Percentiles rank a stretch among this genome's conserved stretches.
phyloP scores from a whole-genome alignment of 1,284 basidiomycete genomes.

The Kalmanozyma brasiliensis region DNA sequence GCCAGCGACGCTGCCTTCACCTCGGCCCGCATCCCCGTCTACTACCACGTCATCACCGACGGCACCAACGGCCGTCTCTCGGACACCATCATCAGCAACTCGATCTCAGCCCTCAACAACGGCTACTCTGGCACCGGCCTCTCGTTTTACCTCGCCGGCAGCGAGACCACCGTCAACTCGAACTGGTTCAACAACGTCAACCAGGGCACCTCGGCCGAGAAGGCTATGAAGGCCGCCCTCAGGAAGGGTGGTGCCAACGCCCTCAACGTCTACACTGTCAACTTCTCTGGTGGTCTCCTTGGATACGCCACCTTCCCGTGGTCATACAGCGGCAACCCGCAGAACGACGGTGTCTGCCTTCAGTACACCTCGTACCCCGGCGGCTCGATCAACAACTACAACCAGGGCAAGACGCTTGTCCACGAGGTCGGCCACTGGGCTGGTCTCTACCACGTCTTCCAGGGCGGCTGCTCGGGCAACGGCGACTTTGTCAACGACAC shows the following conservation, averaged over 20 bases:
- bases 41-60: constrained; percentile 50
- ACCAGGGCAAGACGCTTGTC: constrained; percentile 72
- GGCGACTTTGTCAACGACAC: constrained; percentile 73
- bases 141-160: constrained; percentile 71
- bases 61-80: constrained; percentile 43
- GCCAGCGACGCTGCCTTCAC: constrained; percentile 11
- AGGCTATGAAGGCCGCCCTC: constrained; percentile 72
- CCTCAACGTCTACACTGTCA: constrained; percentile 73
- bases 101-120: constrained; percentile 72
- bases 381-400: constrained; percentile 70
- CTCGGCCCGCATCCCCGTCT: constrained; percentile 33
- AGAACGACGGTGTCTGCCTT: constrained; percentile 62
- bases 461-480: constrained; percentile 72
- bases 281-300: constrained; percentile 40
- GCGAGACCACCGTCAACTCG: constrained; percentile 68
- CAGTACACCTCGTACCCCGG: constrained; percentile 67
- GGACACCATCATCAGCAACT: constrained; percentile 46
- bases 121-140: constrained; percentile 71
- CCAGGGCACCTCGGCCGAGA: constrained; percentile 70
- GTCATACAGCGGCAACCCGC: constrained; percentile 60
- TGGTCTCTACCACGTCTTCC: constrained; percentile 75
- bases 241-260: constrained; percentile 70
- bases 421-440: constrained; percentile 71
- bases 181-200: constrained; percentile 73
- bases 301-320: constrained; percentile 72